phyloP scores from a whole-genome alignment of 305 asterid genomes.

The Fraxinus baroniana region DNA sequence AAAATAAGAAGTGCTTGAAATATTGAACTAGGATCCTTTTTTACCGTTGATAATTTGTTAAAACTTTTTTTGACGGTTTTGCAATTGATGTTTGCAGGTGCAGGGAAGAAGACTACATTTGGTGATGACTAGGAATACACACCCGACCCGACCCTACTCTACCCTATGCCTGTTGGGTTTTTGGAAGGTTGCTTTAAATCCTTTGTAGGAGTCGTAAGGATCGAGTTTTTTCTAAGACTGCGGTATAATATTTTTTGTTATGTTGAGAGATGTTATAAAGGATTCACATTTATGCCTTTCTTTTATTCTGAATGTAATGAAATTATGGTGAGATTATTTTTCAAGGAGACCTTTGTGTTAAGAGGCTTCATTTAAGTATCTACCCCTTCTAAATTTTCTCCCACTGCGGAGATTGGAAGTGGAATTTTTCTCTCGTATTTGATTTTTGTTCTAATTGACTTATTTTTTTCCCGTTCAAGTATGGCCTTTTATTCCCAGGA shows the following conservation, averaged over 20 bases:
- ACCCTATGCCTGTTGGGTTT: background rate
- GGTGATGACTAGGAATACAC: slow-evolving; percentile 24
- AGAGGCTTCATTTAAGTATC: background rate
- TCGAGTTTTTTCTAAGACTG: background rate
- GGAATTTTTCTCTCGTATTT: background rate
- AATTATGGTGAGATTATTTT: background rate
- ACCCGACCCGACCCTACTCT: background rate
- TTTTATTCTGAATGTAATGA: background rate
- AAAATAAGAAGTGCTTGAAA: background rate
- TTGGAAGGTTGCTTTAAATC: background rate
- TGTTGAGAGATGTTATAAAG: background rate
- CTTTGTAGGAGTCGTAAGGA: background rate
- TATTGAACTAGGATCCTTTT: background rate
- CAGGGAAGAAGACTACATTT: slow-evolving; percentile 52
- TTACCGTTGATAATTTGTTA: background rate
- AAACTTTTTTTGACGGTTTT: background rate
- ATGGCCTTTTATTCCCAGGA: background rate
- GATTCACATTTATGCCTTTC: background rate
- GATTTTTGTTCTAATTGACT: background rate
- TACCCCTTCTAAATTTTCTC: background rate
- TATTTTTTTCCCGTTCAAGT: background rate
- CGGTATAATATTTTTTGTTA: background rate
- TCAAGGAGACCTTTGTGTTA: background rate
- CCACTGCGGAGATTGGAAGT: background rate
- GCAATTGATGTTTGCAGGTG: slow-evolving; percentile 8